Percentiles rank a stretch among this genome's conserved stretches.
phyloP scores from a whole-genome alignment of 805 yeast genomes.

The Cyberlindnera sargentensis region DNA sequence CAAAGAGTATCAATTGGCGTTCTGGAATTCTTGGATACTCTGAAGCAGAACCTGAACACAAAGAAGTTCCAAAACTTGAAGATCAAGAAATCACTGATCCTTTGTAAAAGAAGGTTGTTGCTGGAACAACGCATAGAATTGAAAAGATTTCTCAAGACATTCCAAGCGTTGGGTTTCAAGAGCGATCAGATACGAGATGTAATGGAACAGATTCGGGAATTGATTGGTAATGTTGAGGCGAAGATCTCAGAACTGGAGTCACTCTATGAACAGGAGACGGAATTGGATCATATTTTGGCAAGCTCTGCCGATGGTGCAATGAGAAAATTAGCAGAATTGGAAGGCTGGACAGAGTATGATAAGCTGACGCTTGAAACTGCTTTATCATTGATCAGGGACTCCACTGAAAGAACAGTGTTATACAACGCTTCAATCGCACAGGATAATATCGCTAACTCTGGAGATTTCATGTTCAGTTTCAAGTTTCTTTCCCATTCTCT shows the following conservation, averaged over 20 bases:
- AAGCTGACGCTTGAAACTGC: constrained; percentile 34
- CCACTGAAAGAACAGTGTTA: constrained; percentile 46
- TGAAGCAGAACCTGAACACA: constrained; percentile 34
- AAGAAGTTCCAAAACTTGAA: constrained; percentile 40
- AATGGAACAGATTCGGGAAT: constrained; percentile 25
- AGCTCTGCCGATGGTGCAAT: constrained; percentile 40
- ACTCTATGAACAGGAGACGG: constrained; percentile 41
- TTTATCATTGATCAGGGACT: constrained; percentile 37
- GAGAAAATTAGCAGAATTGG: constrained; percentile 43
- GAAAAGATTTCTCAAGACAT: constrained; percentile 14
- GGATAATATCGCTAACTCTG: constrained; percentile 37
- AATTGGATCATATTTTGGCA: constrained; percentile 43
- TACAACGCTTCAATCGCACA: constrained; percentile 48
- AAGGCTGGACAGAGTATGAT: constrained; percentile 47
- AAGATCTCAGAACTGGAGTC: constrained; percentile 49
- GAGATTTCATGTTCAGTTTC: constrained; percentile 20
- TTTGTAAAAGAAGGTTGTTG: constrained; percentile 33
- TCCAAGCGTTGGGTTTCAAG: constrained; percentile 14
- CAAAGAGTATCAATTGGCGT: constrained; percentile 34
- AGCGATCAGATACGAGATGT: constrained; percentile 21
- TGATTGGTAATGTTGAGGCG: constrained; percentile 28
- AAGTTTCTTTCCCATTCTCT: constrained; percentile 8
- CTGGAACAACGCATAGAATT: constrained; percentile 37
- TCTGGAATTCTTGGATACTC: constrained; percentile 34
- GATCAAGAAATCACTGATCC: constrained; percentile 29